A percentile compares a stretch with the other conserved stretches of the same genome.
These are phyloP conservation scores for Penicillium angulare DNA, from an alignment of 495 filamentous ascomycete species.

Conservation along the genomic window DNA sequence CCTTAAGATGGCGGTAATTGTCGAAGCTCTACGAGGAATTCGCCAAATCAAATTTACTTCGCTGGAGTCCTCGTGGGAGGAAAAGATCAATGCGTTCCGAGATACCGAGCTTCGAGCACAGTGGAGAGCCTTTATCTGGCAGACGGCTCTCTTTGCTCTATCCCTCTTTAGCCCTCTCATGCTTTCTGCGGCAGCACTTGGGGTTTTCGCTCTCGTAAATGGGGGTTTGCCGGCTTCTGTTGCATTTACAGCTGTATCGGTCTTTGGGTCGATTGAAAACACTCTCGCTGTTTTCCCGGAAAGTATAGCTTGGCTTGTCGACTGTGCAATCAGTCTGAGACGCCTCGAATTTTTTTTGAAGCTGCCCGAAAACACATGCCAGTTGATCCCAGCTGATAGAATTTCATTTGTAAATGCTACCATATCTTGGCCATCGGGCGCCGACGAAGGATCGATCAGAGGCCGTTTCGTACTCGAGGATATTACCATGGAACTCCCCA, in stretches of 20 bases:
- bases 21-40: background rate
- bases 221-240: background rate
- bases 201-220: background rate
- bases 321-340: background rate
- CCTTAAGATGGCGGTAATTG: background rate
- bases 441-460: background rate
- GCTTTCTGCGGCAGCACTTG: background rate
- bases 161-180: background rate
- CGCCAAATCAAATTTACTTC: conserved; percentile 1
- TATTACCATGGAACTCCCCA: background rate
- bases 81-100: background rate
- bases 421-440: background rate
- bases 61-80: background rate
- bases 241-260: background rate
- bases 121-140: background rate
- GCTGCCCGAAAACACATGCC: background rate
- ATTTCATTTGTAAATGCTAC: background rate
- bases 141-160: background rate
- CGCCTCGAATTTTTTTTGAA: background rate
- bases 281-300: background rate
- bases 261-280: background rate
- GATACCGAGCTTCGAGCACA: background rate
- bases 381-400: background rate
- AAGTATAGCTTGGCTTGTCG: background rate
- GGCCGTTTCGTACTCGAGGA: background rate